These are phyloP conservation scores for Vanrija sp. DNA, from an alignment of 1,284 basidiomycete species.

Conservation along the genomic window DNA sequence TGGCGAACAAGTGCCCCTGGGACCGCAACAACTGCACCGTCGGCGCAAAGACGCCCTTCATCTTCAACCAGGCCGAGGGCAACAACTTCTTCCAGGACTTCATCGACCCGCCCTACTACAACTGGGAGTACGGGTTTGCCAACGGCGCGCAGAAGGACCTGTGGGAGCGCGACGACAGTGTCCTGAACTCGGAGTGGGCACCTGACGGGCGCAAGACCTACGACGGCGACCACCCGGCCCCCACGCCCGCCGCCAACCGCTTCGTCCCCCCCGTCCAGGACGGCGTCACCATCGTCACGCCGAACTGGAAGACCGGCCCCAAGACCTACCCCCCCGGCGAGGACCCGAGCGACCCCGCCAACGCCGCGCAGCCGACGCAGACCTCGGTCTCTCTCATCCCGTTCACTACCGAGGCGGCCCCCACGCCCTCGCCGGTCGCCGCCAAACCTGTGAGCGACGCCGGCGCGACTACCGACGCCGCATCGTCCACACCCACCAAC, in stretches of 20 bases:
- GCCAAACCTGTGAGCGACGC: not conserved
- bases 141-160: conserved; percentile 33
- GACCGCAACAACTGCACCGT: conserved; percentile 27
- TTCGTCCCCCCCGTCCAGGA: too few species aligned
- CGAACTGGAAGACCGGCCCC: too few species aligned
- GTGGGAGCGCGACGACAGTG: not conserved
- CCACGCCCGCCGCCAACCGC: too few species aligned
- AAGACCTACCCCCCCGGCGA: too few species aligned
- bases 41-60: not conserved
- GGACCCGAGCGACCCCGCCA: too few species aligned
- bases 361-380: too few species aligned
- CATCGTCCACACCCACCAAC: not conserved
- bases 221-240: too few species aligned
- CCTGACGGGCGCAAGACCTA: conserved; percentile 15
- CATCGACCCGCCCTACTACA: conserved; percentile 25
- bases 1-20: conserved; percentile 1
- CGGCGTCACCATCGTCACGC: too few species aligned
- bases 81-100: conserved; percentile 55
- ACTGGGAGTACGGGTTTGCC: conserved; percentile 23
- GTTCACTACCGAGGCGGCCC: too few species aligned
- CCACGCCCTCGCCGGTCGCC: too few species aligned
- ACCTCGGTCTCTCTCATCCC: too few species aligned
- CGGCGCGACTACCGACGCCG: not conserved
- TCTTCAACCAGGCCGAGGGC: conserved; percentile 9
- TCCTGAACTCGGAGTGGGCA: conserved; percentile 55